Evolutionary conservation across 2,329 filamentous ascomycete genomes (phyloP), one percentile per base, ranked within the genome.

Genomic region (Stemphylium beticola): DNA sequence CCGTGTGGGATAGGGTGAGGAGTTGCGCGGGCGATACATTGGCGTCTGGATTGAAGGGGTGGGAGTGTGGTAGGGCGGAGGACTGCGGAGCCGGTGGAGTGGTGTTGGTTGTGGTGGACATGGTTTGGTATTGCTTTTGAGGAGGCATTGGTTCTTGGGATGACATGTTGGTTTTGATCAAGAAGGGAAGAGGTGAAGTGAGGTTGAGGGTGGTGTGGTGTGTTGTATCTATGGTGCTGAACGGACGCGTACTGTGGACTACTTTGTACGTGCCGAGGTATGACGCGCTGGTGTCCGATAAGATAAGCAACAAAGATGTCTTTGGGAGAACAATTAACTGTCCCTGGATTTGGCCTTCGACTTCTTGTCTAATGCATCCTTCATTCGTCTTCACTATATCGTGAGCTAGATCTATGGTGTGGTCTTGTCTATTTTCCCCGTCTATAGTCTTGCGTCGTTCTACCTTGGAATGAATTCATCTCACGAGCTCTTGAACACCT

Each of bases 401-500:
- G 17, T 15, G 2, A 32, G 17, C 11, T 5, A 12, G 3, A 14
- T 43, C 17, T 7, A 43, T 43, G 29, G 2, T 20, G 15, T 20
- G 4, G 18, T 34, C 18, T 24, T 34, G 20, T 33, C 12, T n/a
- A 15, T 31, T 24, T 8, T 33, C 10, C 20, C 29, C 9, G 20
- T 50, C 46, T 45, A 50, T 41, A 18, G 17, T 15, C 26, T 22
- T 39, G 20, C 15, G 7, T 15, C 10, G 29, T n/a, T 9, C 11
- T 22, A 6, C 17, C 11, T 20, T 8, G 11, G 8, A 26, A 8
- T 29, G 4, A 2, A 32, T 32, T 22, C 12, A 8, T 33, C 40
- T 50, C 40, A 54, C n/a, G 61, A 58, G 52, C 61, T 68, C 74
- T 90, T 95, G 82, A 99, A 97, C 58, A 96, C 86, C 53, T 96